Base-by-base conservation (phyloP, 352 stramenopile genomes). In the Phytophthora cactorum region DNA sequence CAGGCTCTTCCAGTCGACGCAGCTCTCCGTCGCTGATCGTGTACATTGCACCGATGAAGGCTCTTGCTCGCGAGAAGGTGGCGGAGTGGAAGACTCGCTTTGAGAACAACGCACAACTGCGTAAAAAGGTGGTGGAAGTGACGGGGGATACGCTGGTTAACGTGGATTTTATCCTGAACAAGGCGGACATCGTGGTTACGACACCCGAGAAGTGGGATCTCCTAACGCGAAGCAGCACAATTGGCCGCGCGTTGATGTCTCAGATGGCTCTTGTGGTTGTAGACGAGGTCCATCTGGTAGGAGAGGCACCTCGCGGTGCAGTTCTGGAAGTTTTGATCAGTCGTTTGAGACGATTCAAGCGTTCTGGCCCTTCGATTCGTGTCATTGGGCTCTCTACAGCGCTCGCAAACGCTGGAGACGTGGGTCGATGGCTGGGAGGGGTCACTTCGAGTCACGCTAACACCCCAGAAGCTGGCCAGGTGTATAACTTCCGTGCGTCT, bases 171-270 rank as follows among this genome's bases (percentile, higher is more conserved):
- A 72, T 97, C 11, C 70, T 99, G 15, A 91, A 92, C 39, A 89
- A 90, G n/a, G 90, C 96, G 1, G 93, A 98, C 63, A 95, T 99
- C 34, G 87, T 99, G 14, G 91, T 99, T 27, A 98, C 97, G 41
- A 99, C 98, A 5, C 96, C 97, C 2, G 97, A 99, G 61, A 99
- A 99, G 67, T 99, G 96, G 96, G 98, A 99, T 78, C 71, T 98
- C 7, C 87, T 99, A 45, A 99, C 96, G 29, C 83, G 98, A 62
- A 92, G 89, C 38, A 98, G 88, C 76, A 73, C 81, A 22, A 75
- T 94, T 38, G 83, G 88, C 28, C 78, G 86, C 2, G 64, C 66
- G 39, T 73, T 96, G 51, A 93, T 94, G 79, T 59, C 70, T 66
- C 78, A 74, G 73, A 90, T 86, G 63, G 84, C 77, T 54, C 86